A percentile compares a stretch with the other conserved stretches of the same genome.
Conservation (phyloP, 1,139 yeast genomes). For the Kurtzmaniella natalensis region DNA sequence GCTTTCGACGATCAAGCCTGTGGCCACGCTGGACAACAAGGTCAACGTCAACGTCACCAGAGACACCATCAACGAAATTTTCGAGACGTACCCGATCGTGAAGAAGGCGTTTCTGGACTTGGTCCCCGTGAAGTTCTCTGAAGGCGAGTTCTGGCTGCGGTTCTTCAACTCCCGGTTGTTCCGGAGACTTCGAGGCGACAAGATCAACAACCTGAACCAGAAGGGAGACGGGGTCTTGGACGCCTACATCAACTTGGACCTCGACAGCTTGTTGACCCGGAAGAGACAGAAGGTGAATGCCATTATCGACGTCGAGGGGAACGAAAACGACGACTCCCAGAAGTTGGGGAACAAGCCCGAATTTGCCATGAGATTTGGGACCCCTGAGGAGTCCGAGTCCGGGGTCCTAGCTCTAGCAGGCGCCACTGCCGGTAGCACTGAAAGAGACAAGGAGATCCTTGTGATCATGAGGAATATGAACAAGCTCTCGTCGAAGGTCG, state of each 20-base stretch:
- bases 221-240: constrained; percentile 85
- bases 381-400: constrained; percentile 45
- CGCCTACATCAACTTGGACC: constrained; percentile 66
- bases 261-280: constrained; percentile 37
- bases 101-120: constrained; percentile 83
- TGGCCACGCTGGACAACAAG: constrained; percentile 83
- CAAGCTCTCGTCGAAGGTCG: constrained; percentile 77
- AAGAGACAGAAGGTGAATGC: constrained; percentile 41
- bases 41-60: constrained; percentile 90
- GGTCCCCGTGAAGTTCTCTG: constrained; percentile 76
- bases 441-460: constrained; percentile 61
- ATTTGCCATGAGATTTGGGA: constrained; percentile 79
- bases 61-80: constrained; percentile 84
- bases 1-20: constrained; percentile 87
- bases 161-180: constrained; percentile 88
- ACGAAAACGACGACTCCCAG: constrained; percentile 76
- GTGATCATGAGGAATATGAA: constrained; percentile 86
- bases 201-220: constrained; percentile 61
- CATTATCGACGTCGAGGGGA: constrained; percentile 73
- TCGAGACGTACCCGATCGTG: constrained; percentile 92
- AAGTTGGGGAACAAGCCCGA: constrained; percentile 81
- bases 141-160: constrained; percentile 96
- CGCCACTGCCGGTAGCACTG: constrained; percentile 17
- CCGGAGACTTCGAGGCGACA: constrained; percentile 86
- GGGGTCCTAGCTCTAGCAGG: constrained; percentile 25